Base-by-base conservation (phyloP, 106 monocot genomes). In the Dendrobium huoshanense region DNA sequence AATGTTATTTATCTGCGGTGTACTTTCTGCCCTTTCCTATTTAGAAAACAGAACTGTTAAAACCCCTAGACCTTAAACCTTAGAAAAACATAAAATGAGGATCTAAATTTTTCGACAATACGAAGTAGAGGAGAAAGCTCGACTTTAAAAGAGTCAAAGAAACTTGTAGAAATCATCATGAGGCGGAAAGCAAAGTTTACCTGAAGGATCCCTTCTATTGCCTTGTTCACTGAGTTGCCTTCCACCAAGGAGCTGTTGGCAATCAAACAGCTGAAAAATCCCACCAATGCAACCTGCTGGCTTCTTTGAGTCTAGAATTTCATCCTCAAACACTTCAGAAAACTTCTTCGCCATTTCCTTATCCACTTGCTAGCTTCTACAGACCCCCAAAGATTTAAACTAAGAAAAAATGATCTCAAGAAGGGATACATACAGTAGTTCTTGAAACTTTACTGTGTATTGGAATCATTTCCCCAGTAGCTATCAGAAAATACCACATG, bases 221-320 rank as follows among this genome's bases (percentile, higher is more conserved):
- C 43, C 67, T 22, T 80, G 86, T 78, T 51, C 51, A 51, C 51
- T 51, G 51, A 51, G 51, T 51, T 51, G 51, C 13, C 85, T 77
- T 33, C 78, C 79, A 4, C 84, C 18, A 27, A 87, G 48, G n/a
- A 87, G 82, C 59, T 80, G 88, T 51, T 81, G 89, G 72, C 90
- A 87, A 70, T 92, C 88, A 48, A 92, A 88, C 82, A 95, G 85
- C 75, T 92, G 92, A 85, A 95, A 87, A 10, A 95, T 85, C 13
- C 95, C 87, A 54, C 82, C 79, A 86, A 95, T 88, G 88, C 95
- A 95, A 13, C 95, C 92, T 55, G 87, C 84, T 76, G 90, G 88
- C 79, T 79, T 85, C 73, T 90, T 86, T 67, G 88, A 78, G 15
- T 88, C 87, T 8, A 72, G 77, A 58, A 80, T 85, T 47, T 91